Conservation (phyloP, 768 basidiomycete genomes). For the Tylopilus plumbeoviolaceoides region DNA sequence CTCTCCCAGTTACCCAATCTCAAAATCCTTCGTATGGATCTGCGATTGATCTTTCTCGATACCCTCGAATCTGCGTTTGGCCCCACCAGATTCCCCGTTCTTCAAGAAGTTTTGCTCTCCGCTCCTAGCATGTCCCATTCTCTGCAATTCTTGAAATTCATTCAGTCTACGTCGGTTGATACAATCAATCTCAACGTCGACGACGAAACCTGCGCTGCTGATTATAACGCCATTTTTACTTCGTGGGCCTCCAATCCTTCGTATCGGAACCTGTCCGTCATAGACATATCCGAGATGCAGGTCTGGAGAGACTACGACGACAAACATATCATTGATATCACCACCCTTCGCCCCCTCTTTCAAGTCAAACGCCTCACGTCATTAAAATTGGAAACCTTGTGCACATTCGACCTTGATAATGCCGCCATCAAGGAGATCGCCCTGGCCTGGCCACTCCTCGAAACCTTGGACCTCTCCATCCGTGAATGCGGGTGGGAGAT, state of each 20-base stretch:
- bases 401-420: slow-evolving; percentile 25
- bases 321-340: slow-evolving; percentile 27
- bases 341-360: slow-evolving; percentile 24
- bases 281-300: slow-evolving; percentile 30
- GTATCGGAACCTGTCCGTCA: slow-evolving; percentile 22
- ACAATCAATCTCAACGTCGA: slow-evolving; percentile 32
- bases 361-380: slow-evolving; percentile 18
- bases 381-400: slow-evolving; percentile 27
- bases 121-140: slow-evolving; percentile 21
- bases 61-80: slow-evolving; percentile 15
- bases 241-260: slow-evolving; percentile 21
- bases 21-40: slow-evolving; percentile 23
- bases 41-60: slow-evolving; percentile 23
- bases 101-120: slow-evolving; percentile 22
- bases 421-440: slow-evolving; percentile 24
- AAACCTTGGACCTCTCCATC: slow-evolving; percentile 25
- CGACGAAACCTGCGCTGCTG: slow-evolving; percentile 27
- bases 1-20: slow-evolving; percentile 20
- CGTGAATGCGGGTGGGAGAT: slow-evolving; percentile 32
- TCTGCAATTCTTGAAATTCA: slow-evolving; percentile 24
- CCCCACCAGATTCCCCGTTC: slow-evolving; percentile 15
- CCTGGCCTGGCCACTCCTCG: slow-evolving; percentile 25
- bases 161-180: slow-evolving; percentile 25
- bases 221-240: slow-evolving; percentile 22
- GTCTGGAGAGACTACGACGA: slow-evolving; percentile 29